Evolutionary conservation across 2,329 filamentous ascomycete species (phyloP).

Genomic region (Colletotrichum sp.): DNA sequence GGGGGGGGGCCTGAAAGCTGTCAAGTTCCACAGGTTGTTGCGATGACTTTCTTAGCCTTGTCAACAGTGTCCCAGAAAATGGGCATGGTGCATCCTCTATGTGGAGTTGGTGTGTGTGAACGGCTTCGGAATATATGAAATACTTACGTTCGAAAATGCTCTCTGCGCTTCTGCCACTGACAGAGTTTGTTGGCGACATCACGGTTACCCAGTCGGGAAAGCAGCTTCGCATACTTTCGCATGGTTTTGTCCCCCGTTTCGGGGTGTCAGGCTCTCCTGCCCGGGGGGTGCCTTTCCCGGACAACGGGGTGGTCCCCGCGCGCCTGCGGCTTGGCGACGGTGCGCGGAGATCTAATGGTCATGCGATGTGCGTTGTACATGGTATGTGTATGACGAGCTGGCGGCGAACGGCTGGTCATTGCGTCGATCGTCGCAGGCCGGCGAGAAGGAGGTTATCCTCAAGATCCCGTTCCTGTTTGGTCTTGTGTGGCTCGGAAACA

Average conservation of each 20-base stretch:
- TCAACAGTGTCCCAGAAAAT: not conserved
- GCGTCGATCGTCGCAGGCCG: not conserved
- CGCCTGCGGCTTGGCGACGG: not conserved
- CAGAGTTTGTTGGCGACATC: not conserved
- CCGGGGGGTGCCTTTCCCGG: not conserved
- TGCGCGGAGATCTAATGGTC: not conserved
- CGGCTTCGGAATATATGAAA: not conserved
- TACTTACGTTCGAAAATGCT: not conserved
- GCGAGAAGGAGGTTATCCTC: not conserved
- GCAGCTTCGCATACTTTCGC: not conserved
- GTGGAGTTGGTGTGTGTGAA: not conserved
- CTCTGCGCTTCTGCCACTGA: not conserved
- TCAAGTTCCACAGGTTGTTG: not conserved
- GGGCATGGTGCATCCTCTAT: not conserved
- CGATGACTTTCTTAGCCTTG: not conserved
- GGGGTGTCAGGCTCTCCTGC: not conserved
- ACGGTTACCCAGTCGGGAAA: not conserved
- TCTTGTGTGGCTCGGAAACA: not conserved
- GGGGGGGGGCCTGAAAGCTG: not conserved
- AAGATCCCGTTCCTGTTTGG: not conserved
- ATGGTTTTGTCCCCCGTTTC: not conserved
- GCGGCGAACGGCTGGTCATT: not conserved
- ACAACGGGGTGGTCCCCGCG: not conserved
- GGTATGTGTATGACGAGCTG: not conserved
- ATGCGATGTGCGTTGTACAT: not conserved